Evolutionary conservation across 1,139 yeast genomes (phyloP).

Genomic region (Eremothecium sinecaudum): DNA sequence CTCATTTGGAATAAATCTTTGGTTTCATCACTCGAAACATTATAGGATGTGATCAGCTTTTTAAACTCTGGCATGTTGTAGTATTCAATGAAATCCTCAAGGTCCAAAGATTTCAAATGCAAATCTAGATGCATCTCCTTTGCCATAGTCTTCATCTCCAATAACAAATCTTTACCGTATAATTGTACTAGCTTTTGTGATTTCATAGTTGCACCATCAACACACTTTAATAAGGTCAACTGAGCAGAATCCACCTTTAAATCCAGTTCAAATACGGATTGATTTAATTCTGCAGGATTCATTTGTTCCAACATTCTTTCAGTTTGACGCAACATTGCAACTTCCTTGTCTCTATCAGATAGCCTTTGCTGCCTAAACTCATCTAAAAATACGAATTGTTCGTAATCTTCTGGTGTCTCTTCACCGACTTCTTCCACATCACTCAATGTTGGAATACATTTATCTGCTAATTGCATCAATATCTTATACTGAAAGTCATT

Average conservation of each 20-base stretch:
- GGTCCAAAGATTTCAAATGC: conserved; percentile 50
- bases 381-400: conserved; percentile 11
- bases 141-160: conserved; percentile 52
- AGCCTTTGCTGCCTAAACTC: conserved; percentile 7
- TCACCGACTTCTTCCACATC: conserved; percentile 23
- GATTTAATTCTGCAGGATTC: conserved; percentile 32
- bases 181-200: conserved; percentile 67
- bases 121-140: conserved; percentile 60
- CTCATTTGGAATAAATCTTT: conserved; percentile 53
- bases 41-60: conserved; percentile 60
- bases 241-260: conserved; percentile 58
- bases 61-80: conserved; percentile 57
- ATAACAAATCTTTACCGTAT: conserved; percentile 52
- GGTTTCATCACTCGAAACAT: conserved; percentile 29
- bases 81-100: conserved; percentile 68
- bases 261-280: conserved; percentile 60
- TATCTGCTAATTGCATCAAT: conserved; percentile 66
- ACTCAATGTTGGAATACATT: conserved; percentile 56
- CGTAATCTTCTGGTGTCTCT: conserved; percentile 19
- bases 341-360: conserved; percentile 12
- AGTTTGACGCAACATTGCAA: conserved; percentile 16
- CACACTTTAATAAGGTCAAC: conserved; percentile 59
- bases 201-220: conserved; percentile 48
- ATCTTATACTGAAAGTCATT: conserved; percentile 88
- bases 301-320: conserved; percentile 14